Evolutionary conservation across 768 basidiomycete species (phyloP).

Genomic region (Wakefieldia striispora): DNA sequence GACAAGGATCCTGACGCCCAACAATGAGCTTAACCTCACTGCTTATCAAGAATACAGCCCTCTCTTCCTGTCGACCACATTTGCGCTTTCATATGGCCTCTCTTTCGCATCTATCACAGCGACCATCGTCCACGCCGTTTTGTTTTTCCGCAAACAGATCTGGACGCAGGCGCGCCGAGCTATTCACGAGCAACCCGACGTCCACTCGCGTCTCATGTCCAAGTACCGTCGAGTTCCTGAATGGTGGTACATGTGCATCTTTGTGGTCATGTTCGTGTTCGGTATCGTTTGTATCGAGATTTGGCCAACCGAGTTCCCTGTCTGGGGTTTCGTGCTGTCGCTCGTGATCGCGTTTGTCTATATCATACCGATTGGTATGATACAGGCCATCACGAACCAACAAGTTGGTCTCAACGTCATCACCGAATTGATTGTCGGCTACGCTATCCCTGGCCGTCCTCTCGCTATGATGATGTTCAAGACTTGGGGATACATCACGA

Average conservation of each 20-base stretch:
- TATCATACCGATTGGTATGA: slow-evolving; percentile 73
- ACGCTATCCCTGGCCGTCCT: slow-evolving; percentile 55
- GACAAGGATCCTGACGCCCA: slow-evolving; percentile 34
- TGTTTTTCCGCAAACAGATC: slow-evolving; percentile 60
- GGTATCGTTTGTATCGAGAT: slow-evolving; percentile 58
- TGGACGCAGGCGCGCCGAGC: slow-evolving; percentile 49
- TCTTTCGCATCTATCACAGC: slow-evolving; percentile 45
- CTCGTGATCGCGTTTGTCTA: slow-evolving; percentile 54
- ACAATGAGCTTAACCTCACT: slow-evolving; percentile 31
- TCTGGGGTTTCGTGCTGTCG: slow-evolving; percentile 44
- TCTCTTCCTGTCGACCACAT: slow-evolving; percentile 46
- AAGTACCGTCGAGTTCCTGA: slow-evolving; percentile 57
- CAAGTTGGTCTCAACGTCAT: slow-evolving; percentile 69
- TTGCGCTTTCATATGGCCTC: slow-evolving; percentile 50
- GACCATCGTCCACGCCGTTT: slow-evolving; percentile 39
- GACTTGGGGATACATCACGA: slow-evolving; percentile 66
- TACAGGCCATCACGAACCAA: slow-evolving; percentile 79
- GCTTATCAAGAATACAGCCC: slow-evolving; percentile 39
- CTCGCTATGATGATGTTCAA: slow-evolving; percentile 81
- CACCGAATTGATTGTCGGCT: slow-evolving; percentile 70
- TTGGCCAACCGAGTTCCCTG: slow-evolving; percentile 53
- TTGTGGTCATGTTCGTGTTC: slow-evolving; percentile 55
- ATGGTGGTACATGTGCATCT: slow-evolving; percentile 51
- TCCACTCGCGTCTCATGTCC: slow-evolving; percentile 60
- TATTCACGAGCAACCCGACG: slow-evolving; percentile 54